These are phyloP conservation scores for Cryptococcus jaspeensis DNA, from an alignment of 1,284 basidiomycete genomes.

Conservation along the genomic window DNA sequence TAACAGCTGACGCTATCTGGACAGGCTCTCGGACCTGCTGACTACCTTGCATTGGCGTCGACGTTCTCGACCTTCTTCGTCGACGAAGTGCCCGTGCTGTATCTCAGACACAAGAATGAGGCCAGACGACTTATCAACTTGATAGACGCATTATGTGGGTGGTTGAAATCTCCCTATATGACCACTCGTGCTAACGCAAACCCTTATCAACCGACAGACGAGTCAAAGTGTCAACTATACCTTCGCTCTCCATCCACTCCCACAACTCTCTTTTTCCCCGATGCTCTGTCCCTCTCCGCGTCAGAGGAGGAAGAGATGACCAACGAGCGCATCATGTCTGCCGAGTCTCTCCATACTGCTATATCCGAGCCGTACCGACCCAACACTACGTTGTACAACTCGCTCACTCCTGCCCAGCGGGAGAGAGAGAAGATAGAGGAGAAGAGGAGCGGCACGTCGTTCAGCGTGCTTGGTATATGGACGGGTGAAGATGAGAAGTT, in stretches of 20 bases:
- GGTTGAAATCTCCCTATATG: conserved; percentile 1
- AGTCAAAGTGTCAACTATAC: conserved; percentile 49
- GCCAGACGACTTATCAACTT: conserved; percentile 69
- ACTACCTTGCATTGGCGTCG: conserved; percentile 66
- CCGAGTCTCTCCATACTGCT: conserved; percentile 61
- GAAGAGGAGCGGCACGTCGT: conserved; percentile 51
- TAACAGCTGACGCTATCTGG: conserved; percentile 1
- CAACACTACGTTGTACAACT: conserved; percentile 62
- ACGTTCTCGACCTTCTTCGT: conserved; percentile 62
- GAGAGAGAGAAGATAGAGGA: conserved; percentile 23
- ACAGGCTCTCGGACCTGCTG: conserved; percentile 66
- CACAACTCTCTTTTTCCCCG: conserved; percentile 63
- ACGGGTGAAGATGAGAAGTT: conserved; percentile 69
- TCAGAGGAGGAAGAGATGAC: conserved; percentile 24
- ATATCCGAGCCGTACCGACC: conserved; percentile 61
- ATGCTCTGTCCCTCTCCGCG: conserved; percentile 43
- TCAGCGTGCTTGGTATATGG: conserved; percentile 60
- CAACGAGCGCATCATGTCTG: conserved; percentile 58
- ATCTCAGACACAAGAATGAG: conserved; percentile 63
- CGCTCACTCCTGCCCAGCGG: conserved; percentile 20
- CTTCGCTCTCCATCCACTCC: conserved; percentile 56
- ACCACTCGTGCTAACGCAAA: conserved; percentile 8
- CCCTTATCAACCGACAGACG: conserved; percentile 29
- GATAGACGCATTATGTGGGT: conserved; percentile 65
- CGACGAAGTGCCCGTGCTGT: conserved; percentile 61